Base-by-base conservation (phyloP, 768 basidiomycete genomes). In the Cystobasidium onofrii region DNA sequence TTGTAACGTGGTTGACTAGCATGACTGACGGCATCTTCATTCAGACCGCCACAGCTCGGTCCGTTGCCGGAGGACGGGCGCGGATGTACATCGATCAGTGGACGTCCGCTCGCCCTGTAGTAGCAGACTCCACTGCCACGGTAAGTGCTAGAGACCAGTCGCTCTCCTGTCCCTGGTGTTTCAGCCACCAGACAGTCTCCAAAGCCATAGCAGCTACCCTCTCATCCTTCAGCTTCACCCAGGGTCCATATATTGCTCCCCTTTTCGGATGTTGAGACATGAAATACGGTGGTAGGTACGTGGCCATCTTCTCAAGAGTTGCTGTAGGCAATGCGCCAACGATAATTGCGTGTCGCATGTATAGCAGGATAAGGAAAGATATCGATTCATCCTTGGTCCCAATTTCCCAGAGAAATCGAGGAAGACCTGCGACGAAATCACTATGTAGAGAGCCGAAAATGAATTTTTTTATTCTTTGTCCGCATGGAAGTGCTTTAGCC, bases 331-430 rank as follows among this genome's bases (percentile, higher is more conserved):
- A 7, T 18, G 7, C 31, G 50, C 31, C 15, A n/a, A 27, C 9
- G 23, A 54, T 17, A 18, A 54, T 3, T 29, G 18, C n/a, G 10
- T 44, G 41, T 29, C 31, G 41, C 20, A 69, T 23, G 31, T 69
- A 52, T 23, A n/a, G n/a, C 12, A 69, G 31, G 7, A 69, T 55
- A 18, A 13, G 12, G 6, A 17, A 18, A 7, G 63, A 36, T 12
- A 41, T 12, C 7, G 6, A 1, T 27, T 41, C 50, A 29, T 69
- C 66, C 12, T 31, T 25, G 9, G 41, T 54, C 13, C 66, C 44
- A 17, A 69, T 46, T 46, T 69, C 66, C 66, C 66, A 69, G 13
- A 69, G 46, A 36, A 54, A 69, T 13, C 66, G 66, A 6, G 66
- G 43, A 34, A 69, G 41, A 9, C 46, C 36, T 13, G 20, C 1